Evolutionary conservation across 768 basidiomycete species (phyloP), one percentile per base, ranked within the genome.

Genomic region (Xerocomellus chrysenteron): DNA sequence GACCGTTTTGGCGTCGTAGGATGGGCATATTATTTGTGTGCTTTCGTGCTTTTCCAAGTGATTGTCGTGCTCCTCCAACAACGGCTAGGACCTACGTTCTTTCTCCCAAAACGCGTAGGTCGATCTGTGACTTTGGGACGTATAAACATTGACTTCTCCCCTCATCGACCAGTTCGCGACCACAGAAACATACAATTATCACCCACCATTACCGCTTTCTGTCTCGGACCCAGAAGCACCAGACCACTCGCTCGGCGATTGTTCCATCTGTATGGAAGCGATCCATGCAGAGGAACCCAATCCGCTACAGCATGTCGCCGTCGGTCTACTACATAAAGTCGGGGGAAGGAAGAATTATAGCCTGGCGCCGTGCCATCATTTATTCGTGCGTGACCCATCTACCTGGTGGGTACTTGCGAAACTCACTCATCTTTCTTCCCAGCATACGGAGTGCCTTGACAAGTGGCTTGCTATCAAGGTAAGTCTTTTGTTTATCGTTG

Each of bases 201-300:
- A 95, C 69, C 94, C 92, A 8, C 76, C 80, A 3, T 74, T 96
- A 39, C 87, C 90, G 1, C 53, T 59, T 14, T 59, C 66, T 19
- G 60, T 82, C 2, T 78, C 86, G 1, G 90, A 93, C 65, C 68
- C 87, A 0, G 92, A 94, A 68, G 80, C 88, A 2, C 85, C 87
- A 2, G 87, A 87, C 44, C 84, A 87, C 60, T 81, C 87, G 3
- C 74, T 92, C 16, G 92, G 90, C 8, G 92, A 95, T 67, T 97
- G 94, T 64, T 84, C 92, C 7, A 95, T 97, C 50, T 96, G 94
- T 65, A 94, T 96, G 92, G 94, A 96, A 55, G 80, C 84, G 5
- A 94, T 95, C 59, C 65, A 82, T 40, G 68, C 82, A 26, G 81
- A 84, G 43, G 74, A 79, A 43, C 65, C 73, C 7, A 65, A 75